Evolutionary conservation across 2,329 filamentous ascomycete genomes (phyloP), one percentile per base, ranked within the genome.

Genomic region (Fusarium sp.): DNA sequence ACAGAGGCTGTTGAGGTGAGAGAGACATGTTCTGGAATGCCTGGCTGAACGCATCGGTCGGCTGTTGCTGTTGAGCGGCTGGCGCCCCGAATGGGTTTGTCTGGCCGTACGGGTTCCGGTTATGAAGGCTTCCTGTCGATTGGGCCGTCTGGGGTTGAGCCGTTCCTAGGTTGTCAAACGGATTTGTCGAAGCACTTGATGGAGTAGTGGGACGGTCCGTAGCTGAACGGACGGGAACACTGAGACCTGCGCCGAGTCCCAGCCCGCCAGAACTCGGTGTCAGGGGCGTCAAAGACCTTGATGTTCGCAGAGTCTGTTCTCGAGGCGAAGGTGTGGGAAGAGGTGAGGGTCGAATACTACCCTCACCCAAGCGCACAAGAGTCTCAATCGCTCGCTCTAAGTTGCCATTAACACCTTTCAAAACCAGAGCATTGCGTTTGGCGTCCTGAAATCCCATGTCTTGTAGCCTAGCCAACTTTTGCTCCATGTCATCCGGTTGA

Each of bases 381-480:
- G 94, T 90, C 81, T 98, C 95, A 47, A 98, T 90, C 0, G 95
- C 91, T 80, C 90, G 92, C 75, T 98, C 94, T 64, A 99, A 79
- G 78, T 96, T 95, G 7, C 95, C 95, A 77, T 92, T 91, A 35
- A 97, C 87, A 6, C 93, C 92, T 79, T 94, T 95, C 22, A 99
- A 84, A 31, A 98, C 90, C 57, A 92, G 90, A 8, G 90, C 86
- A 78, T 98, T 98, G 65, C 93, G 90, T 75, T 92, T 93, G 45
- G 92, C 90, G 79, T 99, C 94, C 7, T 84, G 85, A 77, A 99
- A 99, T 1, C 96, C 96, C 94, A 98, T 97, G 62, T 98, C 94
- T 61, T 91, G 89, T 63, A 99, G 83, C 57, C 90, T 91, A 6
- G 86, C 85, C 79, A 98, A 82, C 80, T 98, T 98, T 54, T 88